phyloP scores from a whole-genome alignment of 2,329 filamentous ascomycete genomes.

The Colletotrichum higginsianum region DNA sequence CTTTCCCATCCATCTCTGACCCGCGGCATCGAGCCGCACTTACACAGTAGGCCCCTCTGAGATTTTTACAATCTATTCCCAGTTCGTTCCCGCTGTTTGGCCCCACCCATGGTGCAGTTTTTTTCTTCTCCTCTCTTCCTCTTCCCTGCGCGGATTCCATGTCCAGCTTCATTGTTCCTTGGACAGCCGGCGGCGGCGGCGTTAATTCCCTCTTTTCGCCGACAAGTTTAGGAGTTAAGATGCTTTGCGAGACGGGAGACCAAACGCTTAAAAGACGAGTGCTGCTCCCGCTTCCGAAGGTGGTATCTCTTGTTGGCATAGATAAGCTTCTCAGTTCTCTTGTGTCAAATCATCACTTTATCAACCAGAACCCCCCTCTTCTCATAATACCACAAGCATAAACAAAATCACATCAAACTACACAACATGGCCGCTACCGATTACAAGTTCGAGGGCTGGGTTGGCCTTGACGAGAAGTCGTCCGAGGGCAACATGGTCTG shows the following conservation, averaged over 20 bases:
- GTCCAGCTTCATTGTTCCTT: conserved; percentile 29
- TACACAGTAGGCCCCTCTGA: conserved; percentile 16
- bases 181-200: conserved; percentile 25
- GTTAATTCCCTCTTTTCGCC: conserved; percentile 38
- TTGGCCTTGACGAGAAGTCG: conserved; percentile 58
- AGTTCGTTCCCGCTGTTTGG: conserved; percentile 35
- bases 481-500: conserved; percentile 68
- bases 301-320: neutral
- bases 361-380: conserved; percentile 5
- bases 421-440: conserved; percentile 50
- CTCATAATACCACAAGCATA: neutral
- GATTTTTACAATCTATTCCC: conserved; percentile 18
- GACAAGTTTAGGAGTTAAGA: conserved; percentile 39
- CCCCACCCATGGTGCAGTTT: conserved; percentile 31
- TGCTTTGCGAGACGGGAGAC: conserved; percentile 15
- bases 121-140: conserved; percentile 20
- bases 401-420: conserved; percentile 32
- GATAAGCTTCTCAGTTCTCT: conserved; percentile 1
- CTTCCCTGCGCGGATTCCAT: conserved; percentile 16
- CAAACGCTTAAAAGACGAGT: conserved; percentile 29
- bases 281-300: conserved; percentile 4
- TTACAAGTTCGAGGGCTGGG: conserved; percentile 67
- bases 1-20: conserved; percentile 20
- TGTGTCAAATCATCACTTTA: neutral
- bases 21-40: conserved; percentile 37